These are phyloP conservation scores for Isoetes engelmannii DNA, from an alignment of 83 land plant species.

Conservation along the genomic window DNA sequence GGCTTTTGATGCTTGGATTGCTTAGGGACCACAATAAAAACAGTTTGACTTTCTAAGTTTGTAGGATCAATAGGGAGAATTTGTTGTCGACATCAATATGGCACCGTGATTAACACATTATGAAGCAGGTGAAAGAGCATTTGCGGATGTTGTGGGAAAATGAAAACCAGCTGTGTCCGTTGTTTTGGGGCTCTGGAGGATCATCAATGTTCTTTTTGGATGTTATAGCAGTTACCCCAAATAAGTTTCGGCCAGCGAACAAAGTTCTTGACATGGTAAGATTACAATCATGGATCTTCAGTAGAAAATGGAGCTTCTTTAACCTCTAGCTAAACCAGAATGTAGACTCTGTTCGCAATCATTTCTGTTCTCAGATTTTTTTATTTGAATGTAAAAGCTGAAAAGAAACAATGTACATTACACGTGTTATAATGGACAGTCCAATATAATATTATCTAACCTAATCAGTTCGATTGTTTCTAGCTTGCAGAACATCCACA, in stretches of 20 bases:
- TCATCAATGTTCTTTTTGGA: slow-evolving; percentile 64
- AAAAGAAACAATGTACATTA: too few relatives aligned
- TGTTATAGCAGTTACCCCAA: slow-evolving; percentile 77
- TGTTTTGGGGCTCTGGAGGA: slow-evolving; percentile 58
- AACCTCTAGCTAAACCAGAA: too few relatives aligned
- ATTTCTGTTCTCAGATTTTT: too few relatives aligned
- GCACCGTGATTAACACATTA: background rate
- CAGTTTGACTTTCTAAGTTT: background rate
- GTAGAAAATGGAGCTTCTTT: too few relatives aligned
- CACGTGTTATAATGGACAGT: too few relatives aligned
- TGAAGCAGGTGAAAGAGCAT: slow-evolving; percentile 48
- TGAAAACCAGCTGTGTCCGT: slow-evolving; percentile 55
- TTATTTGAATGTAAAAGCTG: too few relatives aligned
- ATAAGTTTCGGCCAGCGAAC: slow-evolving; percentile 75
- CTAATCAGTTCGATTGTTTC: too few relatives aligned
- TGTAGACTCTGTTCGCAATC: too few relatives aligned
- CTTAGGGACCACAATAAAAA: background rate
- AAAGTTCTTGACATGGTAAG: slow-evolving; percentile 46
- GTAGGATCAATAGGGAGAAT: background rate
- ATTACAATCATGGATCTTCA: background rate
- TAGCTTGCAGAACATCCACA: too few relatives aligned
- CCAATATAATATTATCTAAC: too few relatives aligned
- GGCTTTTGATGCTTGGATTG: background rate
- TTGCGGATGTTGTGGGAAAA: slow-evolving; percentile 61
- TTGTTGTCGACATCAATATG: background rate